phyloP scores from a whole-genome alignment of 2,329 filamentous ascomycete genomes.

The Chaetomium strumarium region DNA sequence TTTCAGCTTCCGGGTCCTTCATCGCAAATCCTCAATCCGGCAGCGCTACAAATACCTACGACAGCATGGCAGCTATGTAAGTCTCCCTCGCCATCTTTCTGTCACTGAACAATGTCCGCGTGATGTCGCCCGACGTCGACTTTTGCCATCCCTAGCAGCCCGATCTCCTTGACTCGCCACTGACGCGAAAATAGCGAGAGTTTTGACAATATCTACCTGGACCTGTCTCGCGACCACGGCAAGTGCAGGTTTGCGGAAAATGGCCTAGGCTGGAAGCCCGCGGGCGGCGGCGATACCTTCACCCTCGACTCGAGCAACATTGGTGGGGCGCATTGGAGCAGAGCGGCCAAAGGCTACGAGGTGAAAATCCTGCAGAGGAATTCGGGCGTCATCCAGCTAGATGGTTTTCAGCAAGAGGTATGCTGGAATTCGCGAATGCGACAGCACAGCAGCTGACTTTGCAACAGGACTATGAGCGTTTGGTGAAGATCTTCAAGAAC shows the following conservation, averaged over 20 bases:
- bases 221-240: slow-evolving; percentile 85
- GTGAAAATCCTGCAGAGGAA: slow-evolving; percentile 84
- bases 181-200: slow-evolving; percentile 57
- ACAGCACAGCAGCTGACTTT: slow-evolving; percentile 12
- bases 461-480: slow-evolving; percentile 73
- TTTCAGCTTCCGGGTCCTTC: background rate
- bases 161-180: background rate
- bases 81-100: slow-evolving; percentile 1
- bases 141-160: background rate
- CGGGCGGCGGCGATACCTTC: slow-evolving; percentile 81
- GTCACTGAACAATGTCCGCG: background rate
- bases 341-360: slow-evolving; percentile 86
- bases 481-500: slow-evolving; percentile 91
- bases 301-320: slow-evolving; percentile 87
- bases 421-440: slow-evolving; percentile 27
- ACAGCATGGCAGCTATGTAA: slow-evolving; percentile 24
- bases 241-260: slow-evolving; percentile 94
- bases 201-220: slow-evolving; percentile 95
- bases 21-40: background rate
- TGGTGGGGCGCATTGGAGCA: slow-evolving; percentile 85
- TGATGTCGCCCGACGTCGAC: background rate
- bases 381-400: slow-evolving; percentile 82
- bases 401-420: slow-evolving; percentile 85
- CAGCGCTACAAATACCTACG: background rate
- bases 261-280: slow-evolving; percentile 92